A percentile compares a stretch with the other conserved stretches of the same genome.
These are phyloP conservation scores for Chamaenerion angustifolium DNA, from an alignment of 345 rosid species.

Conservation along the genomic window DNA sequence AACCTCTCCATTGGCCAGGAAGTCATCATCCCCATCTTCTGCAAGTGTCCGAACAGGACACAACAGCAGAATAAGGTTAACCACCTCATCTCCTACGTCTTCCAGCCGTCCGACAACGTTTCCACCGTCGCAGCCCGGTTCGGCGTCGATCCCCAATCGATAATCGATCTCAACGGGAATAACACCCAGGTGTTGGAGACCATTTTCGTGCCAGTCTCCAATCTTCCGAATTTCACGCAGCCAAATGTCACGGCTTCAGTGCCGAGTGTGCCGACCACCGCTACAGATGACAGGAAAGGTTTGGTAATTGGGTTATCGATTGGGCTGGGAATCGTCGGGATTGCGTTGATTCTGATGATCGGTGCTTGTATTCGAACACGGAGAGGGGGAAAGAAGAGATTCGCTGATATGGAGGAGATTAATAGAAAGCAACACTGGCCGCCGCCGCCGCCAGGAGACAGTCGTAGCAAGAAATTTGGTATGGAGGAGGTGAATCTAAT, in stretches of 20 bases:
- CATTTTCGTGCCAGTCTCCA: slow-evolving; percentile 37
- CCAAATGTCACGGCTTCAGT: slow-evolving; percentile 15
- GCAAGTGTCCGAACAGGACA: slow-evolving; percentile 45
- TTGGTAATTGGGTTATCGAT: slow-evolving; percentile 32
- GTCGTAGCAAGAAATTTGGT: neutral
- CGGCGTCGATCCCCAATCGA: slow-evolving; percentile 21
- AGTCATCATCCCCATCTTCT: slow-evolving; percentile 40
- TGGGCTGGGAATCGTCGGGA: slow-evolving; percentile 34
- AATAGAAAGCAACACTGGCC: slow-evolving; percentile 4
- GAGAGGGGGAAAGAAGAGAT: slow-evolving; percentile 11
- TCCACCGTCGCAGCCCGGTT: slow-evolving; percentile 40
- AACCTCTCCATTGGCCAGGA: slow-evolving; percentile 22
- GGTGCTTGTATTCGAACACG: slow-evolving; percentile 18
- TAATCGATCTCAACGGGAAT: slow-evolving; percentile 31
- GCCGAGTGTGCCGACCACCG: slow-evolving; percentile 11
- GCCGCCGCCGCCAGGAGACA: too few species aligned
- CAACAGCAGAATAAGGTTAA: slow-evolving; percentile 16
- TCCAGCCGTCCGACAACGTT: slow-evolving; percentile 45
- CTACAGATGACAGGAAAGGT: slow-evolving; percentile 26
- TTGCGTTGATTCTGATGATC: slow-evolving; percentile 16
- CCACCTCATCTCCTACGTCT: slow-evolving; percentile 45
- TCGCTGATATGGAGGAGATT: slow-evolving; percentile 13
- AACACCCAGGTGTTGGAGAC: slow-evolving; percentile 20
- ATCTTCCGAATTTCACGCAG: slow-evolving; percentile 34
- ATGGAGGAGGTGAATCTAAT: slow-evolving; percentile 30